Evolutionary conservation across 305 asterid genomes (phyloP), one percentile per base, ranked within the genome.

Genomic region (Plantago coronopus): DNA sequence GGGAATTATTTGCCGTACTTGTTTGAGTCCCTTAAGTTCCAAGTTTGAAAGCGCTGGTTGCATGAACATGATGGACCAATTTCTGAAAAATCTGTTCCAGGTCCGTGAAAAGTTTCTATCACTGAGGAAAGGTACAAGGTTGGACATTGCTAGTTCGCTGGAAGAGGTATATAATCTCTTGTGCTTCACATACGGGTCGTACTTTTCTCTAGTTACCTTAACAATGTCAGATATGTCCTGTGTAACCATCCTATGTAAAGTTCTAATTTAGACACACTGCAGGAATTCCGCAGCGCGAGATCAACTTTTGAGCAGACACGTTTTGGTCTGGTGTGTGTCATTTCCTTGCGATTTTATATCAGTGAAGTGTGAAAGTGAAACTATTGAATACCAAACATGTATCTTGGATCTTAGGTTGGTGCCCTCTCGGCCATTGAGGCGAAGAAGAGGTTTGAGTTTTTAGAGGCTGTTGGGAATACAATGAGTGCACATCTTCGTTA

Each of bases 281-380:
- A 89, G 98, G 98, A 93, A 89, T 93, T 84, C 76, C 80, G 87
- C 80, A 83, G 74, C 76, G 85, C 96, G 55, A 86, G 98, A 76
- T 81, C 81, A 57, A 67, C 77, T 56, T 93, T 93, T 72, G 98
- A 89, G 83, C 83, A 86, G 69, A 75, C 97, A 27, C 98, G 98
- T 68, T 93, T 93, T 72, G 80, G 78, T 79, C 85, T 93, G 98
- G 98, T 91, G 17, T 16, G 81, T 77, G 50, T 64, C 59, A 59
- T 71, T 53, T 72, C 62, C 62, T 49, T 60, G 59, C 25, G 46
- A 37, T 59, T 45, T 50, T 66, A 50, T 42, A 25, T 19, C 40
- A 56, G n/a, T 49, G 29, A 53, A 19, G 57, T 34, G 42, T 37
- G 43, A 37, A 10, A 8, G 31, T 27, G 31, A 27, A 4, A 27